Evolutionary conservation across 176 grass and related monocot species (phyloP).

Genomic region (Oryza rufipogon): DNA sequence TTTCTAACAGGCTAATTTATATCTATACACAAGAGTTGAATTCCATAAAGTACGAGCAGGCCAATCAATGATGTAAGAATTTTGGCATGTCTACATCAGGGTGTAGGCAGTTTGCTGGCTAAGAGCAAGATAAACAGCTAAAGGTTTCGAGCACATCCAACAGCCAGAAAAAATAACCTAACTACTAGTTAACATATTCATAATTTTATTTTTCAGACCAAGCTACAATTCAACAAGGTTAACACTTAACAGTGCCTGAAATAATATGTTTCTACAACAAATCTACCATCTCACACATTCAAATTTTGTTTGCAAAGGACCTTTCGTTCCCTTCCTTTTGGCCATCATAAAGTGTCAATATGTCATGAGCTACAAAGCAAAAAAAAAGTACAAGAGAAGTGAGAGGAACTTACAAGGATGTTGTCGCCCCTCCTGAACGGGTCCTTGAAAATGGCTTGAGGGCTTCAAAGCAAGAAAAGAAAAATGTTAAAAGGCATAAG

Average conservation of each 20-base stretch:
- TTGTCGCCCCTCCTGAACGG: constrained; percentile 95
- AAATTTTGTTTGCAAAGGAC: background rate
- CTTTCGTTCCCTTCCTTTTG: background rate
- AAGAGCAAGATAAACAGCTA: background rate
- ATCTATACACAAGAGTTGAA: background rate
- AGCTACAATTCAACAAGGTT: background rate
- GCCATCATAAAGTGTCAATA: background rate
- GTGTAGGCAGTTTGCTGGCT: background rate
- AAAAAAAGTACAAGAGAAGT: constrained; percentile 6
- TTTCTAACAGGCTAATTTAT: background rate
- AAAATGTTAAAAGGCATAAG: background rate
- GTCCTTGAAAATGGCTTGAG: constrained; percentile 96
- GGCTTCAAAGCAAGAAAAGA: constrained; percentile 47
- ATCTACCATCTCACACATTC: background rate
- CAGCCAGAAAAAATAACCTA: background rate
- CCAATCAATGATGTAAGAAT: background rate
- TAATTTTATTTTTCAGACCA: background rate
- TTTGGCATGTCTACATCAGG: constrained; percentile 1
- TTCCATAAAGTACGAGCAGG: background rate
- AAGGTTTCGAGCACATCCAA: background rate
- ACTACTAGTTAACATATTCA: background rate
- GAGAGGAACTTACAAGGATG: constrained; percentile 70
- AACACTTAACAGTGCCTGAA: background rate
- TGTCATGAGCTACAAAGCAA: background rate
- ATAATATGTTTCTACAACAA: background rate